Evolutionary conservation across 148 eudicot genomes (phyloP).

Genomic region (Amaranthus palmeri): DNA sequence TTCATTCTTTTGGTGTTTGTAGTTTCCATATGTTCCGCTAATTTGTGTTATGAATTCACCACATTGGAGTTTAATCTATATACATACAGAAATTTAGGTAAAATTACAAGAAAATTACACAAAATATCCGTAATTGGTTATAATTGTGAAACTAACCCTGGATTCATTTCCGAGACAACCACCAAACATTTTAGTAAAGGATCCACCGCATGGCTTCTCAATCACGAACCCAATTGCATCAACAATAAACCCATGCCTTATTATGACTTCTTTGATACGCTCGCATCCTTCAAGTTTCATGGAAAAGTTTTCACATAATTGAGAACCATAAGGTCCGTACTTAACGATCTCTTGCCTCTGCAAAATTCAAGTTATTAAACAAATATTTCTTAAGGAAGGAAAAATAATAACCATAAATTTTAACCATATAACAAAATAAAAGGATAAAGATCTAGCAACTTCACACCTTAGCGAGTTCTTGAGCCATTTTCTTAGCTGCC

Average conservation of each 20-base stretch:
- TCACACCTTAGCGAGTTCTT: too few relatives aligned
- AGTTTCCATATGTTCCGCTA: constrained; percentile 1
- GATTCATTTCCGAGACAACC: not conserved
- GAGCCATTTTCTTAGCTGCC: too few relatives aligned
- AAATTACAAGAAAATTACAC: too few relatives aligned
- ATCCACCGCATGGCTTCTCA: not conserved
- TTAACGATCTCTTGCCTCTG: not conserved
- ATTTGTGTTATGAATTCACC: not conserved
- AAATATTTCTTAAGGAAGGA: too few relatives aligned
- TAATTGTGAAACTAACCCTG: not conserved
- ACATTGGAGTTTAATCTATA: not conserved
- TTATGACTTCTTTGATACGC: not conserved
- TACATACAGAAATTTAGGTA: not conserved
- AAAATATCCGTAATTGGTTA: too few relatives aligned
- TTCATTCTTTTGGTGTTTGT: not conserved
- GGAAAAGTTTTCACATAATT: not conserved
- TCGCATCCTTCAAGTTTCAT: not conserved
- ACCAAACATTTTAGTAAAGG: not conserved
- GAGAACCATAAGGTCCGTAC: not conserved
- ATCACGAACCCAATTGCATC: not conserved
- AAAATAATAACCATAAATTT: too few relatives aligned
- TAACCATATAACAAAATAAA: too few relatives aligned
- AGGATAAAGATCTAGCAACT: too few relatives aligned
- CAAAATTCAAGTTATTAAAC: too few relatives aligned
- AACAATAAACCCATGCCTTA: not conserved